Conservation (phyloP, 805 yeast genomes). For the Zygosaccharomyces kombuchaensis region DNA sequence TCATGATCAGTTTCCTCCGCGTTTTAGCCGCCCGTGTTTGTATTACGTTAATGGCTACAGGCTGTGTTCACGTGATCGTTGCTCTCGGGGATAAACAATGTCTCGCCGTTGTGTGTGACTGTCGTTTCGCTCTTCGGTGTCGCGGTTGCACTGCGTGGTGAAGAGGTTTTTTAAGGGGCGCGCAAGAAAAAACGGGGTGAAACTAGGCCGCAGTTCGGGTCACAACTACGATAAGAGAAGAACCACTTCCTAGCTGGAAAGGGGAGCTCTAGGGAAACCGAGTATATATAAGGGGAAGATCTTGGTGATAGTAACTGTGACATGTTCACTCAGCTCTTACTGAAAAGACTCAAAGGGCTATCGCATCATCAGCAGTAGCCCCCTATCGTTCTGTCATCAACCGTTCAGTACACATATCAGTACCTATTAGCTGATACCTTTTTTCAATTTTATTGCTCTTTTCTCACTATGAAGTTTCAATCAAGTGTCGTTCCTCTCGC, state of each 20-base stretch:
- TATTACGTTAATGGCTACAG: neutral
- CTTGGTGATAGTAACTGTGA: neutral
- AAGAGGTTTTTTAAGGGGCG: neutral
- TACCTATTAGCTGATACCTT: neutral
- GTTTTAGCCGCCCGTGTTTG: neutral
- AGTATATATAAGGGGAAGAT: conserved; percentile 1
- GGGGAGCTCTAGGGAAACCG: neutral
- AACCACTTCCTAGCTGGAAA: neutral
- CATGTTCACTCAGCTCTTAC: neutral
- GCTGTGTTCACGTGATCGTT: neutral
- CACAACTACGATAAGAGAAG: neutral
- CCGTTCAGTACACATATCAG: neutral
- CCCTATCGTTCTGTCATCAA: neutral
- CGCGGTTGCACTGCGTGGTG: neutral
- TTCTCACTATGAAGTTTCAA: conserved; percentile 20
- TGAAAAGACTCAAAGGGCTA: neutral
- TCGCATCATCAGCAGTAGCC: neutral
- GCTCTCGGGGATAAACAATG: neutral
- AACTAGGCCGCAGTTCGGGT: conserved; percentile 6
- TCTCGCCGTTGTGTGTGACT: neutral
- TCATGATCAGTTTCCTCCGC: neutral
- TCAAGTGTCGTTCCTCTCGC: conserved; percentile 32
- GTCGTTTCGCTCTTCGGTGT: neutral
- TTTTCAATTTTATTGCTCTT: neutral
- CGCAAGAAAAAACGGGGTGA: conserved; percentile 1